phyloP scores from a whole-genome alignment of 352 stramenopile species.

The Phytophthora cryptogea region DNA sequence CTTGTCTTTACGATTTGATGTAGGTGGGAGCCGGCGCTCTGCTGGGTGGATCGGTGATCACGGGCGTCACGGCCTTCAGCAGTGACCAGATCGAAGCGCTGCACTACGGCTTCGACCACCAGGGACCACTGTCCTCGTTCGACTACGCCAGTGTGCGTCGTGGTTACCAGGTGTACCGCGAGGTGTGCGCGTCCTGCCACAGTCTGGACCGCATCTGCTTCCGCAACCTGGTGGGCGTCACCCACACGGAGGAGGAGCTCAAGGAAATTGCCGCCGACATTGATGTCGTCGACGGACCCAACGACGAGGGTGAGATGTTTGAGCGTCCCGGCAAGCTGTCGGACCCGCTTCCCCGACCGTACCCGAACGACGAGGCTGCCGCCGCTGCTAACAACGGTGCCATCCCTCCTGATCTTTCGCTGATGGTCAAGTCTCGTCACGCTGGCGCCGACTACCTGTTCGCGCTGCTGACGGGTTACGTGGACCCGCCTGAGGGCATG shows the following conservation, averaged over 20 bases:
- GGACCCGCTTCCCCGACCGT: constrained; percentile 95
- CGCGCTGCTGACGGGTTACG: constrained; percentile 97
- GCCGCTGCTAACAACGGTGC: constrained; percentile 97
- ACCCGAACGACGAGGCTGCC: constrained; percentile 97
- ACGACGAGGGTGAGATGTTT: constrained; percentile 99
- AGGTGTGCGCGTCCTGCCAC: constrained; percentile 98
- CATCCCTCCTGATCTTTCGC: constrained; percentile 96
- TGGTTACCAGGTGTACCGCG: constrained; percentile 99
- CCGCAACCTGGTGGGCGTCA: constrained; percentile 97
- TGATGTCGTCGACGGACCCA: constrained; percentile 96
- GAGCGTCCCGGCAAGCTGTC: constrained; percentile 97
- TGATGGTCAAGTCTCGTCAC: constrained; percentile 98
- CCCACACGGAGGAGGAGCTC: constrained; percentile 93
- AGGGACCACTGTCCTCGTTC: constrained; percentile 86
- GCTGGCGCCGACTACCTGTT: constrained; percentile 98
- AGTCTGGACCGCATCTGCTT: constrained; percentile 97
- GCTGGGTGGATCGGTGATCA: constrained; percentile 77
- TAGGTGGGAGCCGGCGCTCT: constrained; percentile 73
- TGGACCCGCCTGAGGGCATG: constrained; percentile 93
- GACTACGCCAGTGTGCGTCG: constrained; percentile 95
- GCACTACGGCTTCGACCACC: constrained; percentile 90
- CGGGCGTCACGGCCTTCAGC: constrained; percentile 80
- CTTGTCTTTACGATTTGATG: constrained; percentile 17
- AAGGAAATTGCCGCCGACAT: constrained; percentile 94
- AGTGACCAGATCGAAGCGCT: constrained; percentile 88